phyloP scores from a whole-genome alignment of 805 yeast species.

The Cyberlindnera mrakii region DNA sequence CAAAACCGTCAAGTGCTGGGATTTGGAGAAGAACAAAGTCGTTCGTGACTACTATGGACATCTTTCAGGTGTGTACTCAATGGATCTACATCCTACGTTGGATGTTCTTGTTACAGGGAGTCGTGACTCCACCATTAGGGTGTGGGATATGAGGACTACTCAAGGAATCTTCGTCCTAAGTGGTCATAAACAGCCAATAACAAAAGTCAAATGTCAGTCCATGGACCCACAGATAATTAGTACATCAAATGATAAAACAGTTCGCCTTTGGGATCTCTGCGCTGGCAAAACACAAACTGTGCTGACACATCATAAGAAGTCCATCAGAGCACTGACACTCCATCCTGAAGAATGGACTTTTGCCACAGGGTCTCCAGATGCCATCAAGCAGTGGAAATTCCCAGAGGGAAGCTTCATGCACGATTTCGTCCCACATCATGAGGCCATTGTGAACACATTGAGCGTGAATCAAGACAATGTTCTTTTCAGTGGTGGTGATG shows the following conservation, averaged over 20 bases:
- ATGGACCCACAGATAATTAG: slow-evolving; percentile 84
- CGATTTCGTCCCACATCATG: slow-evolving; percentile 38
- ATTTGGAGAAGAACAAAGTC: slow-evolving; percentile 76
- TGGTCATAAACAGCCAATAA: slow-evolving; percentile 78
- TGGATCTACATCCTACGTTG: slow-evolving; percentile 82
- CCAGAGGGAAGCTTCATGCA: slow-evolving; percentile 74
- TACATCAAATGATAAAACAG: slow-evolving; percentile 78
- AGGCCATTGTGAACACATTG: slow-evolving; percentile 61
- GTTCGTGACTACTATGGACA: slow-evolving; percentile 93
- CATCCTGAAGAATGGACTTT: slow-evolving; percentile 70
- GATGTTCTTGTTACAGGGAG: slow-evolving; percentile 85
- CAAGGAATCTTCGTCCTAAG: slow-evolving; percentile 66
- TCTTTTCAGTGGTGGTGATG: slow-evolving; percentile 76
- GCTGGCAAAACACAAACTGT: slow-evolving; percentile 69
- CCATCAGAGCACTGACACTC: slow-evolving; percentile 66
- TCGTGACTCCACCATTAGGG: slow-evolving; percentile 75
- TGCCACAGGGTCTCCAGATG: slow-evolving; percentile 76
- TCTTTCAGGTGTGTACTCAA: slow-evolving; percentile 77
- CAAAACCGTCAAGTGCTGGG: slow-evolving; percentile 93
- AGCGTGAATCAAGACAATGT: slow-evolving; percentile 55
- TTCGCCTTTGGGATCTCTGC: slow-evolving; percentile 84
- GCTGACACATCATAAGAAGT: slow-evolving; percentile 78
- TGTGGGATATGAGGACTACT: slow-evolving; percentile 91
- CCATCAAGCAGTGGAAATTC: slow-evolving; percentile 75
- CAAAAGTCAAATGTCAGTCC: slow-evolving; percentile 57